These are phyloP conservation scores for Pyrenochaeta sp. DNA, from an alignment of 2,329 filamentous ascomycete genomes.

Conservation along the genomic window DNA sequence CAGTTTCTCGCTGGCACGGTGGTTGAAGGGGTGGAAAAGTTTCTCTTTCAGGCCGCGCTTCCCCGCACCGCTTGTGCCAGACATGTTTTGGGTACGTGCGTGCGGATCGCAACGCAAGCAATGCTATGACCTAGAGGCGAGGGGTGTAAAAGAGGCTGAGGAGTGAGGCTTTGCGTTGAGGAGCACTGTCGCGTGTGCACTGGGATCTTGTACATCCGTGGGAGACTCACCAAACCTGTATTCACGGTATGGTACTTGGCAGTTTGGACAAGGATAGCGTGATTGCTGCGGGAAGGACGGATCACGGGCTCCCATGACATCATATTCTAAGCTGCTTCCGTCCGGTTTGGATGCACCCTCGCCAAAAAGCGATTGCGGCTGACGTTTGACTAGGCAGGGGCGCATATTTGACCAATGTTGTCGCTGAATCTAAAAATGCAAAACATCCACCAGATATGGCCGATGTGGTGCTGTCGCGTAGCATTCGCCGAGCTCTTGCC, in stretches of 20 bases:
- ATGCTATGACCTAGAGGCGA: constrained; percentile 12
- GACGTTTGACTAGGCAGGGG: no score
- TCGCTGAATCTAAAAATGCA: no score
- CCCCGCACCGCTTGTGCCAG: constrained; percentile 19
- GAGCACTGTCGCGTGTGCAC: constrained; percentile 17
- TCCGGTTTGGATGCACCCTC: background rate
- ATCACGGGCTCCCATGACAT: background rate
- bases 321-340: background rate
- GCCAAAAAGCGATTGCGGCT: background rate
- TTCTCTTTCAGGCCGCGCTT: constrained; percentile 45
- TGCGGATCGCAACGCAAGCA: constrained; percentile 14
- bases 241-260: constrained; percentile 23
- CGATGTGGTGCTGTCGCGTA: no score
- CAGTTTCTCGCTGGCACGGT: constrained; percentile 35
- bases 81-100: constrained; percentile 27
- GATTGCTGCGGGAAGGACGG: constrained; percentile 12
- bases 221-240: constrained; percentile 30
- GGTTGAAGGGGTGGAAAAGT: constrained; percentile 50
- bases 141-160: constrained; percentile 28
- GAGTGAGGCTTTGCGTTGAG: constrained; percentile 25
- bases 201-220: constrained; percentile 27
- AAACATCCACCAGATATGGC: no score
- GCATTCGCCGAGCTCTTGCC: background rate
- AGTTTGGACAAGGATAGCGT: constrained; percentile 12
- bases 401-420: no score